Base-by-base conservation (phyloP, 805 yeast species). In the Zygoascus ofunaensis region DNA sequence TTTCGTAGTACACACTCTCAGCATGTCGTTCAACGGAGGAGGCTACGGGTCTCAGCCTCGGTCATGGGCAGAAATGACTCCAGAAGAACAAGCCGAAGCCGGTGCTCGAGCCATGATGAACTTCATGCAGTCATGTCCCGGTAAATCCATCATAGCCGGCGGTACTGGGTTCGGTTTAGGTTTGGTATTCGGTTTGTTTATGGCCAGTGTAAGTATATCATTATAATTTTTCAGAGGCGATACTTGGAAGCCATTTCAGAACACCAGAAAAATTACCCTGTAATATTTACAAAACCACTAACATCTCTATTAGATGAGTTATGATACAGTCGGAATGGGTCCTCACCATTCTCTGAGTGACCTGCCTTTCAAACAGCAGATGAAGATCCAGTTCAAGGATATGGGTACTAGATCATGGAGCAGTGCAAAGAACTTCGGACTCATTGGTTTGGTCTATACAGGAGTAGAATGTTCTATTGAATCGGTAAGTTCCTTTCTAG, bases 111-210 rank as follows among this genome's bases (percentile, higher is more conserved):
- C 77, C 57, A 83, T 90, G 81, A 77, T 87, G 60, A 78, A 73
- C 42, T 77, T 82, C 64, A 86, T 89, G 87, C 63, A 82, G 51
- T 84, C 95, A 4, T 90, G 98, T 67, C 96, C 97, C 0, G 97
- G 97, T 17, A 90, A 92, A 61, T 77, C 95, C 0, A 80, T 73
- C 20, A 79, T 89, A 71, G 82, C 95, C 23, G 97, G 96, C 49
- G 96, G 81, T 18, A 80, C 94, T 12, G 97, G 97, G 19, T 90
- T 86, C 64, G 89, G 81, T 33, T 76, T 90, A 32, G 97, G 97
- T 66, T 97, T 97, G 49, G 83, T 89, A 47, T 87, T 90, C 63
- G 97, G 97, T 50, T 67, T 92, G 40, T 87, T 90, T 69, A 92
- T 90, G 97, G 66, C 69, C 40, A 55, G 64, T 41, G 58, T 55